phyloP scores from a whole-genome alignment of 805 yeast species.

The Kodamaea lidongshanica region DNA sequence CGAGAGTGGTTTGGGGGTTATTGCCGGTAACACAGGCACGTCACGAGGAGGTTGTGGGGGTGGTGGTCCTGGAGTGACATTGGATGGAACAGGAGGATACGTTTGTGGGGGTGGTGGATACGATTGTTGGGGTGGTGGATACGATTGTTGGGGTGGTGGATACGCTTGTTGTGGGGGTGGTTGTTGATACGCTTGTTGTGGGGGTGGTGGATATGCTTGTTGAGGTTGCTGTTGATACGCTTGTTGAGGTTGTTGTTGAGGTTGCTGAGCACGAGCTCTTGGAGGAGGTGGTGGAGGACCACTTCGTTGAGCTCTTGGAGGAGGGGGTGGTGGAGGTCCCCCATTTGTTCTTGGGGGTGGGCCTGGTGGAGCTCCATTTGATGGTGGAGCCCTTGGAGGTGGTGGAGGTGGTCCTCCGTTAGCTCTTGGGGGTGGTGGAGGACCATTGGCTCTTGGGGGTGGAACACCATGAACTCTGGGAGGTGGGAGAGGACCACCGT shows the following conservation, averaged over 20 bases:
- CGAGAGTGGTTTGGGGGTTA: no score
- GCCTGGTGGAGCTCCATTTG: constrained; percentile 8
- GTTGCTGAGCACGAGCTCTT: constrained; percentile 5
- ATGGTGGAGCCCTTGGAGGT: constrained; percentile 21
- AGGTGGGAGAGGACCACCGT: constrained; percentile 11
- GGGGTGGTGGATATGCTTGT: constrained; percentile 10
- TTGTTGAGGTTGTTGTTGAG: constrained; percentile 1
- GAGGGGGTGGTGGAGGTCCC: constrained; percentile 29
- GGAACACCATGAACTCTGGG: constrained; percentile 9
- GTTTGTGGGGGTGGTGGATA: constrained; percentile 5
- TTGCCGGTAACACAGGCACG: no score
- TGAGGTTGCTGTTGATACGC: constrained; percentile 7
- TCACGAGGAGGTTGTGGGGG: no score
- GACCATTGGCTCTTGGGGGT: constrained; percentile 3
- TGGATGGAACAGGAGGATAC: constrained; percentile 4
- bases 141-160: constrained; percentile 8
- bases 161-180: constrained; percentile 10
- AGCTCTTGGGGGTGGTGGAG: constrained; percentile 17
- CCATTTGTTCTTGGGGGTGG: constrained; percentile 15
- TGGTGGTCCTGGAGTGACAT: no score
- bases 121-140: constrained; percentile 2
- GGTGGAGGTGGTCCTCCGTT: constrained; percentile 26
- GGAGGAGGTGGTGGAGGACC: constrained; percentile 11
- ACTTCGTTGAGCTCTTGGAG: constrained; percentile 19
- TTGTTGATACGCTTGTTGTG: constrained; percentile 18